These are phyloP conservation scores for Lactuca saligna DNA, from an alignment of 129 eudicot species.

Conservation along the genomic window DNA sequence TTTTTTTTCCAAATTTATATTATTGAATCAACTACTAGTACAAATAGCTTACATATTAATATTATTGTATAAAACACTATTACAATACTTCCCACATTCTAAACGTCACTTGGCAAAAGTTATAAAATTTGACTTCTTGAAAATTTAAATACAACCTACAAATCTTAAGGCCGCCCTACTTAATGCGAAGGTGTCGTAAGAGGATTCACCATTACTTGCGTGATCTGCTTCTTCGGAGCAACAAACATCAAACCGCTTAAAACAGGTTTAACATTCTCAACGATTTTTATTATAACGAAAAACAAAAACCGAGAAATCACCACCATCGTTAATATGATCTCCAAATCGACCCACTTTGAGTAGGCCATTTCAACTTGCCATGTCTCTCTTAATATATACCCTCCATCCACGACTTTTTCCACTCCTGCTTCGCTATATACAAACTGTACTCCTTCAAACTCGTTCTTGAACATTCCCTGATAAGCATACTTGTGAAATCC, in stretches of 20 bases:
- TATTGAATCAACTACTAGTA: too few relatives aligned
- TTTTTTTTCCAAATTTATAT: too few relatives aligned
- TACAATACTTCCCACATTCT: too few relatives aligned
- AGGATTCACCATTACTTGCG: conserved; percentile 26
- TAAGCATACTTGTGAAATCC: conserved; percentile 48
- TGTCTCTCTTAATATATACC: conserved; percentile 30
- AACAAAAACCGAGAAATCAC: conserved; percentile 46
- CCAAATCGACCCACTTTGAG: conserved; percentile 71
- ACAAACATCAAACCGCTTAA: conserved; percentile 6
- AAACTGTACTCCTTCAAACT: conserved; percentile 39
- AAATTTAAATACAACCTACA: background rate
- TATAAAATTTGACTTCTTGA: too few relatives aligned
- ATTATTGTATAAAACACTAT: too few relatives aligned
- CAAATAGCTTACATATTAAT: too few relatives aligned
- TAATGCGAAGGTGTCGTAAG: conserved; percentile 16
- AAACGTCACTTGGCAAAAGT: too few relatives aligned
- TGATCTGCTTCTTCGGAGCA: conserved; percentile 12
- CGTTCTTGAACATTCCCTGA: conserved; percentile 55
- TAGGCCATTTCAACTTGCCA: conserved; percentile 61
- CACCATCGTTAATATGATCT: conserved; percentile 52
- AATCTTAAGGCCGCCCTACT: background rate
- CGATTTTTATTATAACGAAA: conserved; percentile 40
- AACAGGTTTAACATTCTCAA: conserved; percentile 39
- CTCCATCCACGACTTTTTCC: conserved; percentile 30
- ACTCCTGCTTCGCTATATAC: conserved; percentile 17